phyloP scores from a whole-genome alignment of 1,284 basidiomycete species.

The Marasmius fiardii region DNA sequence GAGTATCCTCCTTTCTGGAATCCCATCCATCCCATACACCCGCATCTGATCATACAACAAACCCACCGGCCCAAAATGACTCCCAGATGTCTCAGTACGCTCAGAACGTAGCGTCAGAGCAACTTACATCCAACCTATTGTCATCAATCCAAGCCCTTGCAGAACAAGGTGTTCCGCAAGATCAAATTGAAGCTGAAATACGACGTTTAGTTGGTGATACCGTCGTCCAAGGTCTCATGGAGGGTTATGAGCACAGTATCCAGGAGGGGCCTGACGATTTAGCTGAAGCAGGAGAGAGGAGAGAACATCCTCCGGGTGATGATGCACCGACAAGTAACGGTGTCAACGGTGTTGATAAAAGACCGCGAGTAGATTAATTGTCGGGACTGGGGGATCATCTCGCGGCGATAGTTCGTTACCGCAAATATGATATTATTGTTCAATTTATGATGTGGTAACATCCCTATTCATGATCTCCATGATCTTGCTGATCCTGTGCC shows the following conservation, averaged over 20 bases:
- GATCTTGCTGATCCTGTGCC: too few species aligned
- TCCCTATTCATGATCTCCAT: too few species aligned
- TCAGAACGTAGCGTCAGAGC: constrained; percentile 66
- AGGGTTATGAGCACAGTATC: constrained; percentile 49
- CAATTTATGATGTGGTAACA: too few species aligned
- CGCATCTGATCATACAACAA: constrained; percentile 16
- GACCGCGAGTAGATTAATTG: constrained; percentile 24
- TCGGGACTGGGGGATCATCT: too few species aligned
- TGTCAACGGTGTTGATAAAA: constrained; percentile 19
- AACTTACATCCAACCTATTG: constrained; percentile 69
- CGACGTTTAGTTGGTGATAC: constrained; percentile 52
- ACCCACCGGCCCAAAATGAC: constrained; percentile 14
- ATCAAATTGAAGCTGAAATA: constrained; percentile 60
- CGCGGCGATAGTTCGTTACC: too few species aligned
- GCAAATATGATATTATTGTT: too few species aligned
- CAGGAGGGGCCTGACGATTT: constrained; percentile 13
- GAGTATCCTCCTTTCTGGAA: constrained; percentile 69
- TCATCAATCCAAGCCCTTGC: constrained; percentile 64
- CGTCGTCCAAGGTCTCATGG: constrained; percentile 58
- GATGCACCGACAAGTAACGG: neutral
- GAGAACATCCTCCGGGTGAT: constrained; percentile 14
- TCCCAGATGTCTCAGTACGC: constrained; percentile 60
- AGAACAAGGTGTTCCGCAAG: constrained; percentile 56
- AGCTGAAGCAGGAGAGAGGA: constrained; percentile 10
- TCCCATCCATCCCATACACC: constrained; percentile 33